Evolutionary conservation across 1,284 basidiomycete species (phyloP).

Genomic region (Pyrrhoderma lamaoense): DNA sequence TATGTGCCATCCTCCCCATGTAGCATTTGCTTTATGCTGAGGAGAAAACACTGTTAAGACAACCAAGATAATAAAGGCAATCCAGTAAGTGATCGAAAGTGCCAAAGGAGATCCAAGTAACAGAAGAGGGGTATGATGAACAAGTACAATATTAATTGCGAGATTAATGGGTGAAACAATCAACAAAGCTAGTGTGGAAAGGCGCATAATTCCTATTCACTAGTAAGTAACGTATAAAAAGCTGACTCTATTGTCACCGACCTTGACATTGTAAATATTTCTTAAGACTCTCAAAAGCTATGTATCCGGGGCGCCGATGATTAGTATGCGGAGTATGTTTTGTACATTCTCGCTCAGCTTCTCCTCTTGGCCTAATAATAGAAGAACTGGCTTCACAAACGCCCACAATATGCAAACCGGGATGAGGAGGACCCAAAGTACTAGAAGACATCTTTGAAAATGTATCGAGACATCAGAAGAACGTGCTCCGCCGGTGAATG

Average conservation of each 20-base stretch:
- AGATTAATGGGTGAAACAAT: slow-evolving; percentile 59
- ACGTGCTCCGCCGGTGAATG: slow-evolving; percentile 55
- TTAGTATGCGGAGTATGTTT: slow-evolving; percentile 53
- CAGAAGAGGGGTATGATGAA: slow-evolving; percentile 55
- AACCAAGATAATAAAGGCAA: slow-evolving; percentile 50
- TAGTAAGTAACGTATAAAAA: too few species aligned
- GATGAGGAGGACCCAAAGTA: slow-evolving; percentile 56
- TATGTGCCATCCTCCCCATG: slow-evolving; percentile 56
- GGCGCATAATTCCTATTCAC: slow-evolving; percentile 58
- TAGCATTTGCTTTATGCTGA: slow-evolving; percentile 45
- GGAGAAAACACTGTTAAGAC: slow-evolving; percentile 43
- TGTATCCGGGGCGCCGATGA: slow-evolving; percentile 64
- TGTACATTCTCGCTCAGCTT: slow-evolving; percentile 53
- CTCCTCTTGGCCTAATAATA: slow-evolving; percentile 54
- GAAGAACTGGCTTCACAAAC: slow-evolving; percentile 50
- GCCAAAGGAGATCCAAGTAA: slow-evolving; percentile 59
- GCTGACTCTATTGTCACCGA: slow-evolving; percentile 21
- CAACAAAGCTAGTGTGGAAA: slow-evolving; percentile 56
- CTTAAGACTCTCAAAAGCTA: slow-evolving; percentile 70
- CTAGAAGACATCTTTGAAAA: slow-evolving; percentile 56
- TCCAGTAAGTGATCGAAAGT: slow-evolving; percentile 62
- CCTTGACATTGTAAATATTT: slow-evolving; percentile 77
- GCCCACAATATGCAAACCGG: slow-evolving; percentile 57
- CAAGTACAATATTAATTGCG: slow-evolving; percentile 46
- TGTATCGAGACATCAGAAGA: slow-evolving; percentile 60